phyloP scores from a whole-genome alignment of 306 rosid species.

The Cucumis cinereus region DNA sequence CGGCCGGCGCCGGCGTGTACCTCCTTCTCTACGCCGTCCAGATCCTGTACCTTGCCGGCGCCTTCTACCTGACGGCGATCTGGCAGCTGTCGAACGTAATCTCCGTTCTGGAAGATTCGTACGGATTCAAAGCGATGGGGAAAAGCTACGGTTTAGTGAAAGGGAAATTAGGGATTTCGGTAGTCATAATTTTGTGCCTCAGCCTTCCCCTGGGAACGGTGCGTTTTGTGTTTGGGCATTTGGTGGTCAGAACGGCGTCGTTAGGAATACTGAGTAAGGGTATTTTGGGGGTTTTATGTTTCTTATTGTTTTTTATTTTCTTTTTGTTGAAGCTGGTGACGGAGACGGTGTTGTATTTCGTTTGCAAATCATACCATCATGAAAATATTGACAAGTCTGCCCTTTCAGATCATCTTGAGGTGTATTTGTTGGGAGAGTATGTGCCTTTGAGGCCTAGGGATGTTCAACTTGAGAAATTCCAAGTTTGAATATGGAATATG shows the following conservation, averaged over 20 bases:
- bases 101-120: slow-evolving; percentile 48
- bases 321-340: slow-evolving; percentile 35
- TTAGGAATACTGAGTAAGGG: slow-evolving; percentile 11
- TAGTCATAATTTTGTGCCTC: slow-evolving; percentile 12
- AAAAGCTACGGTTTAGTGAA: slow-evolving; percentile 42
- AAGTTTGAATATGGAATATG: background rate
- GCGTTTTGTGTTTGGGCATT: slow-evolving; percentile 16
- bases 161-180: slow-evolving; percentile 42
- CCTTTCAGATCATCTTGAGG: slow-evolving; percentile 47
- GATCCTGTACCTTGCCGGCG: slow-evolving; percentile 26
- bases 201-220: background rate
- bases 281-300: slow-evolving; percentile 27
- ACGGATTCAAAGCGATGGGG: slow-evolving; percentile 55
- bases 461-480: slow-evolving; percentile 34
- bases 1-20: background rate
- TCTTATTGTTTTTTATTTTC: slow-evolving; percentile 25
- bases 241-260: slow-evolving; percentile 28
- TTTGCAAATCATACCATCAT: slow-evolving; percentile 80
- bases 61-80: slow-evolving; percentile 30
- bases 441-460: slow-evolving; percentile 51
- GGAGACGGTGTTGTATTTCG: slow-evolving; percentile 62
- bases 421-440: slow-evolving; percentile 32
- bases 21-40: background rate
- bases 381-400: slow-evolving; percentile 65
- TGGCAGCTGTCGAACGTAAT: slow-evolving; percentile 75